Evolutionary conservation across 208 protist species (phyloP).

Genomic region (Perkinsela sp.): DNA sequence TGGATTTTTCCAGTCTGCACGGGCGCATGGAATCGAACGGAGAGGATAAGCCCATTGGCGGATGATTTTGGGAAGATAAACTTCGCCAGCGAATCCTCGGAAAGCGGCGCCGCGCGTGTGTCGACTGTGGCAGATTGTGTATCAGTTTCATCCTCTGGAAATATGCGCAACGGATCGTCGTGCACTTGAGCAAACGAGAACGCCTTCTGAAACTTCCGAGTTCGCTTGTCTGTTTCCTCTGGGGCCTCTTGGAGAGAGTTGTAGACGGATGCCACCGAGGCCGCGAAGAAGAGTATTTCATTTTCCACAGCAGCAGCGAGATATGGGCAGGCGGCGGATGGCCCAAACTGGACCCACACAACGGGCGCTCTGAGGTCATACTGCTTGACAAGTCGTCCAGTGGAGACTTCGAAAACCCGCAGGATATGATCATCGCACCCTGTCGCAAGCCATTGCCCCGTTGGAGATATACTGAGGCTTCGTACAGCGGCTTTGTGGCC

Average conservation of each 20-base stretch:
- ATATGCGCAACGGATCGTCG: slow-evolving; percentile 22
- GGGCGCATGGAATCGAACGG: slow-evolving; percentile 53
- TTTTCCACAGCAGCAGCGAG: slow-evolving; percentile 59
- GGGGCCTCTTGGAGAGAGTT: slow-evolving; percentile 9
- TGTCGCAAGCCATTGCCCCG: slow-evolving; percentile 85
- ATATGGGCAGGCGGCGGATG: slow-evolving; percentile 49
- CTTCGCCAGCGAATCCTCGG: neutral
- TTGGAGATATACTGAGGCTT: slow-evolving; percentile 71
- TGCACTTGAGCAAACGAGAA: slow-evolving; percentile 41
- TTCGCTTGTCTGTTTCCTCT: slow-evolving; percentile 23
- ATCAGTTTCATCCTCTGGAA: slow-evolving; percentile 44
- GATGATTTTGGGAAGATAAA: slow-evolving; percentile 28
- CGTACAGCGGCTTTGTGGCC: slow-evolving; percentile 77
- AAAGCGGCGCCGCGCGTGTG: neutral
- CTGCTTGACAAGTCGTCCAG: slow-evolving; percentile 71
- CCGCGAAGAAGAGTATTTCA: slow-evolving; percentile 54
- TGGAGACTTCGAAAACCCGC: slow-evolving; percentile 87
- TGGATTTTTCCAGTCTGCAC: slow-evolving; percentile 64
- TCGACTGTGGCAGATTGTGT: slow-evolving; percentile 62
- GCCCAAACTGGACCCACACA: slow-evolving; percentile 76
- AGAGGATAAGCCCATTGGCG: slow-evolving; percentile 43
- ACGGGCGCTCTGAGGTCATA: slow-evolving; percentile 58
- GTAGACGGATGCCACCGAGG: slow-evolving; percentile 12
- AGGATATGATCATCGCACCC: slow-evolving; percentile 83
- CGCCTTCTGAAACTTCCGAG: slow-evolving; percentile 34